phyloP scores from a whole-genome alignment of 768 basidiomycete species.

The Suillus placidus region DNA sequence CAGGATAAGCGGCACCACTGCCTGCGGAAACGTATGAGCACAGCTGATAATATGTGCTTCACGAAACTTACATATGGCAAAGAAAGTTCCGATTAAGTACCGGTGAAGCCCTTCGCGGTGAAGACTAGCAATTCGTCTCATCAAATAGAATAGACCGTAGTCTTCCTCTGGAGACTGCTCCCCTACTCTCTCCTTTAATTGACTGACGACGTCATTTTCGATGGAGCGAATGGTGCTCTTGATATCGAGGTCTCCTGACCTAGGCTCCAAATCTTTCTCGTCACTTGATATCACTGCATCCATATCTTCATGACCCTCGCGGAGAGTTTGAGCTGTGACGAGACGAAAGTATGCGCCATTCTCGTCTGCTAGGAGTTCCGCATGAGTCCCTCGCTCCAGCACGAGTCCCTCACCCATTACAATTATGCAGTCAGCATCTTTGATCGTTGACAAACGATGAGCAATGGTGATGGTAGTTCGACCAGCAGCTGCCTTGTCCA shows the following conservation, averaged over 20 bases:
- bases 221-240: constrained; percentile 19
- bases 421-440: constrained; percentile 45
- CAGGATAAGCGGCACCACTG: constrained; percentile 32
- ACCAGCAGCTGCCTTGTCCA: constrained; percentile 51
- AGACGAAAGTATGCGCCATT: constrained; percentile 46
- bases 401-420: constrained; percentile 49
- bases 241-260: constrained; percentile 36
- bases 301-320: constrained; percentile 26
- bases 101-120: constrained; percentile 39
- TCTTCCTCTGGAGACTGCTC: neutral
- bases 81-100: constrained; percentile 41
- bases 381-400: constrained; percentile 48
- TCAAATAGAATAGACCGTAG: constrained; percentile 40
- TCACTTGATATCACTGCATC: constrained; percentile 16
- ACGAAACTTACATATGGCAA: constrained; percentile 31
- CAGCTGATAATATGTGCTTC: neutral
- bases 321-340: constrained; percentile 46
- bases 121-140: constrained; percentile 40
- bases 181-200: neutral
- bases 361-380: constrained; percentile 37
- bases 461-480: constrained; percentile 39
- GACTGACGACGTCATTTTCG: constrained; percentile 15
- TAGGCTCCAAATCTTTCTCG: constrained; percentile 22
- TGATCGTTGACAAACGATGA: constrained; percentile 44
- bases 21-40: constrained; percentile 3